phyloP scores from a whole-genome alignment of 2,329 filamentous ascomycete species.

The Aspergillus ochraceus region DNA sequence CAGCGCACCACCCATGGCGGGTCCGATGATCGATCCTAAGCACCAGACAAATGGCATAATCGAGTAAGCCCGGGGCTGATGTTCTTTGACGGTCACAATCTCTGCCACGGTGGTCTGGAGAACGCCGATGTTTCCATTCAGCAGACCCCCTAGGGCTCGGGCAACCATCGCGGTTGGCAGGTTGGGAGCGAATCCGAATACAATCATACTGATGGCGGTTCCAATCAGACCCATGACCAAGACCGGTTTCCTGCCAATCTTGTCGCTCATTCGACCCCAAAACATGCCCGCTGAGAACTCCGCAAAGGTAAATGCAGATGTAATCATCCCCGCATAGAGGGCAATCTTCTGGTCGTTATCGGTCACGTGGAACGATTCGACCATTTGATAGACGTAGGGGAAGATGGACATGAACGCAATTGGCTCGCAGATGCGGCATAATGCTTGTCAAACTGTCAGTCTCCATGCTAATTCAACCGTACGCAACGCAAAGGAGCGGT shows the following conservation, averaged over 20 bases:
- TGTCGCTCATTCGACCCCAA: constrained; percentile 92
- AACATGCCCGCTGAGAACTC: constrained; percentile 91
- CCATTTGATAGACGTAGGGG: constrained; percentile 98
- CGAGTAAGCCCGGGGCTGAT: constrained; percentile 91
- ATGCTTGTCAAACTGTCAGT: constrained; percentile 54
- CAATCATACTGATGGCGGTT: constrained; percentile 86
- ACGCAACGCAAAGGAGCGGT: background rate
- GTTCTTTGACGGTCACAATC: constrained; percentile 86
- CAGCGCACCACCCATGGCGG: constrained; percentile 84
- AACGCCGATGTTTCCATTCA: constrained; percentile 97
- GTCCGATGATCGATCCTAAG: constrained; percentile 90
- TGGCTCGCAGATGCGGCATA: constrained; percentile 95
- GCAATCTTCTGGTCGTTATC: constrained; percentile 77
- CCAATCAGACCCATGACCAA: constrained; percentile 85
- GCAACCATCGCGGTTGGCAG: constrained; percentile 81
- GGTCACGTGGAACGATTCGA: constrained; percentile 84
- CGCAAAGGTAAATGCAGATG: constrained; percentile 91
- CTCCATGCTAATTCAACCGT: background rate
- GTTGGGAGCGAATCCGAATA: constrained; percentile 87
- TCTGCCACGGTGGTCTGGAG: constrained; percentile 94
- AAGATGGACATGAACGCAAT: constrained; percentile 99
- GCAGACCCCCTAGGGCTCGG: constrained; percentile 80
- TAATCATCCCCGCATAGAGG: constrained; percentile 93
- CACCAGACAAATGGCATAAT: constrained; percentile 99
- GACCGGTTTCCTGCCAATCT: constrained; percentile 87